Base-by-base conservation (phyloP, 2,329 filamentous ascomycete species). In the Rhynchosporium secalis region DNA sequence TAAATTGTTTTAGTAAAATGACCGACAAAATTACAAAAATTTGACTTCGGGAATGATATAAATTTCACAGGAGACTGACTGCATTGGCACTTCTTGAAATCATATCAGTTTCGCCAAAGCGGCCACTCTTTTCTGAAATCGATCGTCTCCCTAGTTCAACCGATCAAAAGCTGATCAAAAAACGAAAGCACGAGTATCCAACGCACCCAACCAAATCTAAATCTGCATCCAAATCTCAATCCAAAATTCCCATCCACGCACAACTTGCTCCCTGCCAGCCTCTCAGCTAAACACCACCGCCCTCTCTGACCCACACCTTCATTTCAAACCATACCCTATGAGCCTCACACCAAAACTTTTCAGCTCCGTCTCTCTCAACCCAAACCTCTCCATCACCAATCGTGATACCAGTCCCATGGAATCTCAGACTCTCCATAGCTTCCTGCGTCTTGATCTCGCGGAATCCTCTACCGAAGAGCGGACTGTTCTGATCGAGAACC, bases 301-400 rank as follows among this genome's bases (percentile, higher is more conserved):
- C 49, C 40, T 65, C 57, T 26, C 47, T 58, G 36, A 56, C 28
- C 62, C 58, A 66, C 12, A 57, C 62, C 26, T 47, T 62, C 33
- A 65, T 41, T 56, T 67, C 63, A 55, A 45, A 65, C 45, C 54
- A 60, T 4, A 41, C 26, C 48, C 31, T n/a, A 58, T 66, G 65
- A 28, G 12, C 46, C 40, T 61, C 54, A 41, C 63, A 67, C 62
- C 61, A 65, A 2, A 66, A 51, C 26, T 40, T 66, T 58, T 67
- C 63, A 4, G 62, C 54, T 1, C 62, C 63, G 12, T 52, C 36
- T 33, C 56, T 15, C 31, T 62, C 26, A 28, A n/a, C 40, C 58
- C 58, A 66, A 4, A 38, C 33, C 36, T 61, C 61, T 2, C 61
- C 54, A 54, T 63, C 58, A 33, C 65, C 58, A 54, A 60, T 57